Base-by-base conservation (phyloP, 2,329 filamentous ascomycete genomes). In the Trichocomaceae sp. region DNA sequence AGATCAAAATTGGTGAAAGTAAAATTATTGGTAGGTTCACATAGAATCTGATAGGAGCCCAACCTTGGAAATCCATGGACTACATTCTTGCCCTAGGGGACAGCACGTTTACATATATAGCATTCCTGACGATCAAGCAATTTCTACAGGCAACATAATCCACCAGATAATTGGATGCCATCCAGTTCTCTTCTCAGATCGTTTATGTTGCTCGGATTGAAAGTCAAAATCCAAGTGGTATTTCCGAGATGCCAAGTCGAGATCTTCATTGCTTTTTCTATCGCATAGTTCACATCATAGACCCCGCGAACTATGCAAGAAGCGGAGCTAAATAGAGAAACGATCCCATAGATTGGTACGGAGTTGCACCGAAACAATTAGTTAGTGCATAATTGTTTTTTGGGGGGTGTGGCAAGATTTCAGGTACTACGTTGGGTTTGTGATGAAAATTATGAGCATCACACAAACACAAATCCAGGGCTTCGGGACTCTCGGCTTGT, bases 311-410 rank as follows among this genome's bases (percentile, higher is more conserved):
- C 39, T 42, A 42, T 42, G 39, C 17, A 22, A 41, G 49, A 19
- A 52, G 41, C 37, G 49, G 41, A 45, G 26, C 22, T 23, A 22
- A 10, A 41, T 33, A 35, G 15, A 2, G 29, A 44, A 19, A 20
- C 39, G 39, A 42, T 42, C 39, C 13, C 31, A 35, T 8, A 19
- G 19, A 42, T 39, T 12, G 2, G 39, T 22, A 13, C 19, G 19
- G 9, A 35, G 17, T 42, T 8, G 7, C 22, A 19, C 17, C 17
- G 39, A 42, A 19, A 42, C 19, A 20, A 42, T 42, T 42, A 20
- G 19, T 42, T 51, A 44, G 35, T 50, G 22, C 50, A 45, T 50
- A 42, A 50, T 44, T 41, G 41, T 10, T n/a, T 35, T 35, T 35
- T 33, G 4, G 7, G 4, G 23, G 8, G 23, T n/a, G 23, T 26